Evolutionary conservation across 2,329 filamentous ascomycete species (phyloP), one percentile per base, ranked within the genome.

Genomic region (Chaetoscypha palmicola): DNA sequence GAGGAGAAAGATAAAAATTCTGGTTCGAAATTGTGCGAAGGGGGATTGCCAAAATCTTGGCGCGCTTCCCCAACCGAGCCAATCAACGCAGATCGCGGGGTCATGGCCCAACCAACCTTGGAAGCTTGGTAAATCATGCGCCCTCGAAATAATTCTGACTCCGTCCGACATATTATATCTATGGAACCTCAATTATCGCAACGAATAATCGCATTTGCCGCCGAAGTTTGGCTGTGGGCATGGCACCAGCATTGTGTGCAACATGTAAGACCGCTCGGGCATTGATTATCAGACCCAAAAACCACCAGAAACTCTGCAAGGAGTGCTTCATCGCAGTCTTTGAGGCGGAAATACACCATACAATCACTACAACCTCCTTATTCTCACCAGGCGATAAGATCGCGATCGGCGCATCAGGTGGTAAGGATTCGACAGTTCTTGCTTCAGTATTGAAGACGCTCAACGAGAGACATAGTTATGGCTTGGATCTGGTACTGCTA

Each of bases 401-500:
- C 30, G 94, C 92, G 5, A 96, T 98, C 58, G 94, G 92, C 33
- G 92, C 94, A 38, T 96, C 90, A 1, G 92, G 92, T 43, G 92
- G 92, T 56, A 98, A 98, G 67, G 92, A 98, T 65, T 96, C 89
- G 41, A 98, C 92, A 0, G 92, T 98, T 0, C 74, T 98, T 9
- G 92, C 92, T 3, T 94, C 89, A 0, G 90, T 98, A 0, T 74
- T 98, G 41, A 96, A 96, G 64, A 95, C 89, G 0, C 71, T 98
- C 2, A 97, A 98, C 57, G 87, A 94, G 62, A 79, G 90, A 35
- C 79, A 96, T 62, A 72, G 82, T 53, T 97, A 97, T 63, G 86
- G 84, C 1, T 70, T 98, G 4, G 79, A 97, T 33, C 74, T 98
- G 2, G 77, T 94, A 0, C 72, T 98, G 0, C 73, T 98, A 32